Conservation (phyloP, 331 rosid genomes). For the Quercus phellos region DNA sequence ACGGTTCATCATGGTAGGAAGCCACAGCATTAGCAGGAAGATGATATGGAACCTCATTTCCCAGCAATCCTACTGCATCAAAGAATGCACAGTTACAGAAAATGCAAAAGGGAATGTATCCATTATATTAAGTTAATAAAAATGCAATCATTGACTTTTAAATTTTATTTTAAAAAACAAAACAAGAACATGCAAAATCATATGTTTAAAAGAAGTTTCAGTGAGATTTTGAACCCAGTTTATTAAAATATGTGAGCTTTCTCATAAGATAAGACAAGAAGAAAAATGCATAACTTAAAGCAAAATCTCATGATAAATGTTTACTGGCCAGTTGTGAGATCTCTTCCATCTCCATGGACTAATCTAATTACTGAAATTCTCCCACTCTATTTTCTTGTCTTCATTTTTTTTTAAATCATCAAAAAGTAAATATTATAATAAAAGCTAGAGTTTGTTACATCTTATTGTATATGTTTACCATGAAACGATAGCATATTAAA, state of each 20-base stretch:
- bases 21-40: slow-evolving; percentile 31
- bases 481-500: neutral
- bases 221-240: slow-evolving; percentile 5
- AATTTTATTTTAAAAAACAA: neutral
- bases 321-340: neutral
- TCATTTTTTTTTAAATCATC: neutral
- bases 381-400: neutral
- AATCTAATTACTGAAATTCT: neutral
- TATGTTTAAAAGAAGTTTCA: neutral
- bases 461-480: neutral
- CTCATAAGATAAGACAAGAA: neutral
- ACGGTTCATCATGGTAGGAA: slow-evolving; percentile 46
- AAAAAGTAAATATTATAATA: neutral
- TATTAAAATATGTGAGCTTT: neutral
- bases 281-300: neutral
- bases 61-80: slow-evolving; percentile 62
- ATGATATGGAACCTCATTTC: slow-evolving; percentile 33
- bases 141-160: neutral
- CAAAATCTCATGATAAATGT: neutral
- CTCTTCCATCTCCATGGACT: neutral
- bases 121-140: neutral
- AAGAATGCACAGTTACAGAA: slow-evolving; percentile 11
- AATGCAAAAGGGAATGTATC: slow-evolving; percentile 7
- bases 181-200: neutral
- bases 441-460: neutral